These are phyloP conservation scores for Penicillium cataractarum DNA, from an alignment of 495 filamentous ascomycete genomes.

Conservation along the genomic window DNA sequence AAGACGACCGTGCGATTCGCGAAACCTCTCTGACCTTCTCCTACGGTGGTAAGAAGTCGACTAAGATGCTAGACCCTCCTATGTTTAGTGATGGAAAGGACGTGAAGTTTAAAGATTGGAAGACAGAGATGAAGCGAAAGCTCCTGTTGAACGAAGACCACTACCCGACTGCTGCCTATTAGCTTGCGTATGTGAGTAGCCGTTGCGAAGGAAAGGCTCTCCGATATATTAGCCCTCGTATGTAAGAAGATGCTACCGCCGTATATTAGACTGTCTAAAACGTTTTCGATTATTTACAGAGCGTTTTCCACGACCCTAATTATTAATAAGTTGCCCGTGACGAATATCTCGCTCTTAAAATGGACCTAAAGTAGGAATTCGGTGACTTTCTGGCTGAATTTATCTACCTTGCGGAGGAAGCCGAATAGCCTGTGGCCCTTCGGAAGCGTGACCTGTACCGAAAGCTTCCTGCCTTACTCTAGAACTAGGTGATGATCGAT, in stretches of 20 bases:
- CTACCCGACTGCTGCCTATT: not conserved
- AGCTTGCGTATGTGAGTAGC: not conserved
- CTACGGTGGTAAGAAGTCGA: not conserved
- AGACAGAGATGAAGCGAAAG: not conserved
- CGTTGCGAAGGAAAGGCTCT: not conserved
- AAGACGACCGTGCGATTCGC: not conserved
- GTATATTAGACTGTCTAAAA: not conserved
- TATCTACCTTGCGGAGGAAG: not conserved
- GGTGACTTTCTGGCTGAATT: constrained; percentile 3
- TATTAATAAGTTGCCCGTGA: not conserved
- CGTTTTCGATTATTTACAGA: not conserved
- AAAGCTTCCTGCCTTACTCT: not conserved
- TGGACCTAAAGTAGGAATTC: not conserved
- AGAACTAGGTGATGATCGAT: not conserved
- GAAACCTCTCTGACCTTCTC: not conserved
- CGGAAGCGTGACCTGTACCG: not conserved
- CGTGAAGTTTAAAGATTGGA: not conserved
- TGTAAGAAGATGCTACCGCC: not conserved
- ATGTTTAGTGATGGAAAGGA: not conserved
- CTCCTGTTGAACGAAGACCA: not conserved
- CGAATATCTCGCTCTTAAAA: not conserved
- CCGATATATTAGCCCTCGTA: not conserved
- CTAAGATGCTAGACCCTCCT: not conserved
- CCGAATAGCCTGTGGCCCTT: not conserved
- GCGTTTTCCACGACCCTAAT: not conserved